These are phyloP conservation scores for Fraxinus platypoda DNA, from an alignment of 305 asterid species.

Conservation along the genomic window DNA sequence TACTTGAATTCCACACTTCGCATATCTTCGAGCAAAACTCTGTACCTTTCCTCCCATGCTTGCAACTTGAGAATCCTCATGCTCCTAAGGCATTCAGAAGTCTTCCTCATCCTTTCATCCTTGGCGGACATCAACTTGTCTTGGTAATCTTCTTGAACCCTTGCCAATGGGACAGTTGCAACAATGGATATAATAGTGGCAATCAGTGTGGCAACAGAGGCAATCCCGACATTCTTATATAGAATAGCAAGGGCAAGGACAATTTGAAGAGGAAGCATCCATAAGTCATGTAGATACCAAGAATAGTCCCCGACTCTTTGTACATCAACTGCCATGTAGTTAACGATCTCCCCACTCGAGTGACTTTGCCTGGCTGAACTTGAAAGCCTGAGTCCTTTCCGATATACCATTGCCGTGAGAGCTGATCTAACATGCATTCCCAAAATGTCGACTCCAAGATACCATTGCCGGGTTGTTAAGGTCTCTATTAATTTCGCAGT, in stretches of 20 bases:
- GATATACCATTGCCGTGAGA: conserved; percentile 95
- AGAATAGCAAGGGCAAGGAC: conserved; percentile 90
- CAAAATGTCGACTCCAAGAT: conserved; percentile 92
- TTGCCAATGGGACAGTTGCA: conserved; percentile 89
- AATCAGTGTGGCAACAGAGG: conserved; percentile 79
- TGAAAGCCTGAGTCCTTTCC: conserved; percentile 87
- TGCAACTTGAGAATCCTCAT: conserved; percentile 93
- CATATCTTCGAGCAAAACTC: conserved; percentile 82
- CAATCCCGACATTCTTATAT: conserved; percentile 94
- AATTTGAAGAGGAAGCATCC: conserved; percentile 99
- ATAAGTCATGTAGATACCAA: conserved; percentile 94
- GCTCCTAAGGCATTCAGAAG: conserved; percentile 92
- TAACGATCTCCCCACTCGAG: conserved; percentile 90
- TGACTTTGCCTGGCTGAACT: conserved; percentile 90
- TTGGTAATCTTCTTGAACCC: conserved; percentile 88
- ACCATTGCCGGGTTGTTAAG: conserved; percentile 88
- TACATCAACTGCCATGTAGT: conserved; percentile 99
- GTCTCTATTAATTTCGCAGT: conserved; percentile 83
- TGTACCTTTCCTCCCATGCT: conserved; percentile 97
- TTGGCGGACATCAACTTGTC: conserved; percentile 92
- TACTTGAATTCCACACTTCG: conserved; percentile 81
- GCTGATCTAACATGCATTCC: conserved; percentile 99
- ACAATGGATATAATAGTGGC: conserved; percentile 88
- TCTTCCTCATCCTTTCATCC: conserved; percentile 95
- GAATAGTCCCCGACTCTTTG: conserved; percentile 98